These are phyloP conservation scores for Rhodotorula glutinis DNA, from an alignment of 1,284 basidiomycete genomes.

Conservation along the genomic window DNA sequence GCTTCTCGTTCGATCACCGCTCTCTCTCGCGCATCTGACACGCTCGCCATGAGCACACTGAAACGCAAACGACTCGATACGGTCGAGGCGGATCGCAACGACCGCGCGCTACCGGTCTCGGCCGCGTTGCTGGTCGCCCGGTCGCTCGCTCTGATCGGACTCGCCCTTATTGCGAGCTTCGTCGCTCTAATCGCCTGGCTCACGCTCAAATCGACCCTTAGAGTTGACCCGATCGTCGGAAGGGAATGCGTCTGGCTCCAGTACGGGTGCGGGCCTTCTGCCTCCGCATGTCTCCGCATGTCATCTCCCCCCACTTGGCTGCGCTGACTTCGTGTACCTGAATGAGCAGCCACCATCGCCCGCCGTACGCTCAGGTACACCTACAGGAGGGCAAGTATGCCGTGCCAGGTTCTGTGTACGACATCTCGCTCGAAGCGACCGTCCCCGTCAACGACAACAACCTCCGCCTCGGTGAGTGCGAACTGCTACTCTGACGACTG, in stretches of 20 bases:
- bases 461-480: slow-evolving; percentile 11
- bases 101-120: neutral
- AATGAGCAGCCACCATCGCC: slow-evolving; percentile 4
- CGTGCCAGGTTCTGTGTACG: slow-evolving; percentile 2
- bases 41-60: too few relatives aligned
- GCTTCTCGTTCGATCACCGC: too few relatives aligned
- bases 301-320: too few relatives aligned
- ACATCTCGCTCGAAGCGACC: slow-evolving; percentile 8
- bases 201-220: neutral
- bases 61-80: too few relatives aligned
- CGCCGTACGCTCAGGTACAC: slow-evolving; percentile 1
- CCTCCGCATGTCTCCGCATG: neutral
- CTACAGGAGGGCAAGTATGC: neutral
- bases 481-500: neutral
- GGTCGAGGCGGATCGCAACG: neutral
- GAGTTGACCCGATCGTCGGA: neutral
- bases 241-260: slow-evolving; percentile 19
- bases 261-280: slow-evolving; percentile 6
- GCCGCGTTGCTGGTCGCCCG: neutral
- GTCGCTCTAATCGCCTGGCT: slow-evolving; percentile 6
- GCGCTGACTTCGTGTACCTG: too few relatives aligned
- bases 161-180: neutral
- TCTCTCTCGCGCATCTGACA: too few relatives aligned
- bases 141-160: neutral
- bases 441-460: slow-evolving; percentile 23